These are phyloP conservation scores for Cardiospermum halicacabum DNA, from an alignment of 345 rosid species.

Conservation along the genomic window DNA sequence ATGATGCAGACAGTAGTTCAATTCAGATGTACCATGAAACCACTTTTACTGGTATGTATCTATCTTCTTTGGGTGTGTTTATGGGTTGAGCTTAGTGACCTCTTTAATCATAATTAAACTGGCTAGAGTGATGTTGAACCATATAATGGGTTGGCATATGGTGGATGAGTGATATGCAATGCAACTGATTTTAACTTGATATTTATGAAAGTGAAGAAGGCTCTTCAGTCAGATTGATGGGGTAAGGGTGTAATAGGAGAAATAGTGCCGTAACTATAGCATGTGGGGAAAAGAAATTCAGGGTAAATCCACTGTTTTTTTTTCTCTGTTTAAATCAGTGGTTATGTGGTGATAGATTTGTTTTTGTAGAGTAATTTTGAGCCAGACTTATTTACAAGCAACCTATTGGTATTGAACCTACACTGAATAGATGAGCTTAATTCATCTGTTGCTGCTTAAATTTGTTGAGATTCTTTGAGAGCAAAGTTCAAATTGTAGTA, in stretches of 20 bases:
- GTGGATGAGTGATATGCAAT: background rate
- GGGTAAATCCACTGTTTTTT: background rate
- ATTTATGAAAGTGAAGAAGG: background rate
- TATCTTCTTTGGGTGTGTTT: conserved; percentile 7
- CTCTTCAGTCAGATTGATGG: background rate
- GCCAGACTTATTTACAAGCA: background rate
- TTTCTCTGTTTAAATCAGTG: background rate
- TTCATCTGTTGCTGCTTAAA: background rate
- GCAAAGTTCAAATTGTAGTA: background rate
- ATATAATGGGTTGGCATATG: background rate
- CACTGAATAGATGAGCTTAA: background rate
- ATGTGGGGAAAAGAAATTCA: background rate
- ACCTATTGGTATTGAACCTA: background rate
- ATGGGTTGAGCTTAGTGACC: background rate
- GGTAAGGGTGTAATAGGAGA: background rate
- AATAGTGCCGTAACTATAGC: background rate
- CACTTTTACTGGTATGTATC: conserved; percentile 25
- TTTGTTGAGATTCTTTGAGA: background rate
- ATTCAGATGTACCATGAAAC: conserved; percentile 18
- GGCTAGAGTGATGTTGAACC: background rate
- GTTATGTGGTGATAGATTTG: background rate
- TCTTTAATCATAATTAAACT: background rate
- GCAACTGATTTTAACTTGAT: background rate
- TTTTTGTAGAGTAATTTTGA: conserved; percentile 3
- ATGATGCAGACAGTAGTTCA: conserved; percentile 21